Evolutionary conservation across 2,329 filamentous ascomycete genomes (phyloP).

Genomic region (Sporothrix pseudoabietina): DNA sequence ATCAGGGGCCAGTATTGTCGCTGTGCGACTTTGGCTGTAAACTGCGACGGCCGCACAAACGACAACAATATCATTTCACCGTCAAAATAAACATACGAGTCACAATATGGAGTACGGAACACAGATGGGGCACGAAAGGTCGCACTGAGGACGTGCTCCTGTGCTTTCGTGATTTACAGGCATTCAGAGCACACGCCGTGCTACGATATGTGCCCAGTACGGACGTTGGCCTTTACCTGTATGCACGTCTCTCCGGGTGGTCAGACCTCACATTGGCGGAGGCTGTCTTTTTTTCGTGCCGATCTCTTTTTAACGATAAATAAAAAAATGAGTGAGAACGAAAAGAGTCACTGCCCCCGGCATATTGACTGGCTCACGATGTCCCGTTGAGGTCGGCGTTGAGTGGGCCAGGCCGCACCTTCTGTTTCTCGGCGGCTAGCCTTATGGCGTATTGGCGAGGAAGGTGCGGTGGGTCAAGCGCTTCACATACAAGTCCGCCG

Average conservation of each 20-base stretch:
- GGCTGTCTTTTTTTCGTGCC: not conserved
- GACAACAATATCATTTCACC: not conserved
- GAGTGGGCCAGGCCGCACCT: constrained; percentile 19
- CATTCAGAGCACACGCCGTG: not conserved
- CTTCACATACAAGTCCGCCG: not conserved
- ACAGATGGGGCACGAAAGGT: not conserved
- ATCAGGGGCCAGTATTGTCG: not conserved
- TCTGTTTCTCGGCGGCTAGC: constrained; percentile 22
- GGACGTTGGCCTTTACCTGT: not conserved
- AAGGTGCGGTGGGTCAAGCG: constrained; percentile 18
- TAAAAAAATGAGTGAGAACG: not conserved
- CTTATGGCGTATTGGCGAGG: constrained; percentile 21
- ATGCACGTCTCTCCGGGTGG: not conserved
- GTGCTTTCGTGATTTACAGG: not conserved
- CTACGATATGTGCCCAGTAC: not conserved
- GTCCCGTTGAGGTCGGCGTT: not conserved
- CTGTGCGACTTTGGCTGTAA: constrained; percentile 12
- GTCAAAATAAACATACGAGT: not conserved
- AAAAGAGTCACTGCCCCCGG: not conserved
- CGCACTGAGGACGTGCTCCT: not conserved
- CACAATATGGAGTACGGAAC: not conserved
- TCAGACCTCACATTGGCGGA: not conserved
- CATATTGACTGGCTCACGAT: constrained; percentile 4
- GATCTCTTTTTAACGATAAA: too few relatives aligned
- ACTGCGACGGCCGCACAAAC: constrained; percentile 10